Conservation (phyloP, 192 early-diverging fungal genomes). For the Piromyces sp. region DNA sequence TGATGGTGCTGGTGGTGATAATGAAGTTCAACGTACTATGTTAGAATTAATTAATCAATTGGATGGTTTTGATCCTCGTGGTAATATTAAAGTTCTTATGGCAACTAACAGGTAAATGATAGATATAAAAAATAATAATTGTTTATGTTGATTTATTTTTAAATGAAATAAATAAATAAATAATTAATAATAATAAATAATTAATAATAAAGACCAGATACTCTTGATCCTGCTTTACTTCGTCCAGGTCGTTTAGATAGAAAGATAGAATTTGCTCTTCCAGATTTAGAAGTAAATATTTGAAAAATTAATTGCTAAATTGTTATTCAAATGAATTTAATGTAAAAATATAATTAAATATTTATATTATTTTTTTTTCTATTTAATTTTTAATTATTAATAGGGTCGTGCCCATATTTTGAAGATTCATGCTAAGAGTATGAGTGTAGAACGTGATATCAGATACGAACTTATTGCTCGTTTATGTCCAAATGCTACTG, state of each 20-base stretch:
- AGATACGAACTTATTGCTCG: conserved; percentile 96
- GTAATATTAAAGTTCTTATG: conserved; percentile 99
- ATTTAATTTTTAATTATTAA: not conserved
- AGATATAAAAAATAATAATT: no score
- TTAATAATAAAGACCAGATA: conserved; percentile 56
- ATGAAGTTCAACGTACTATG: conserved; percentile 99
- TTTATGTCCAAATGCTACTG: conserved; percentile 96
- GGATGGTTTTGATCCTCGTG: conserved; percentile 97
- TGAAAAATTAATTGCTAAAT: no score
- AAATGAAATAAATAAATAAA: no score
- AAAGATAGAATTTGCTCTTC: conserved; percentile 93
- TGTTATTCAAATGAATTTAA: no score
- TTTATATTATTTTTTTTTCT: not conserved
- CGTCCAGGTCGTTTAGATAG: conserved; percentile 95
- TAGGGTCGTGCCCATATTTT: conserved; percentile 93
- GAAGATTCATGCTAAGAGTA: conserved; percentile 94
- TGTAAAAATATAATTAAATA: conserved; percentile 1
- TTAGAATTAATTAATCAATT: conserved; percentile 98
- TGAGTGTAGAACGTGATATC: conserved; percentile 98
- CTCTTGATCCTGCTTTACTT: conserved; percentile 90
- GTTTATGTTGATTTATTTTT: no score
- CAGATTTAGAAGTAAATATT: conserved; percentile 59
- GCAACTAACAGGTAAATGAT: conserved; percentile 87
- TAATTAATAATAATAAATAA: not conserved
- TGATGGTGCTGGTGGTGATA: conserved; percentile 97